Evolutionary conservation across 352 stramenopile species (phyloP), one percentile per base, ranked within the genome.

Genomic region (Globisporangium splendens): DNA sequence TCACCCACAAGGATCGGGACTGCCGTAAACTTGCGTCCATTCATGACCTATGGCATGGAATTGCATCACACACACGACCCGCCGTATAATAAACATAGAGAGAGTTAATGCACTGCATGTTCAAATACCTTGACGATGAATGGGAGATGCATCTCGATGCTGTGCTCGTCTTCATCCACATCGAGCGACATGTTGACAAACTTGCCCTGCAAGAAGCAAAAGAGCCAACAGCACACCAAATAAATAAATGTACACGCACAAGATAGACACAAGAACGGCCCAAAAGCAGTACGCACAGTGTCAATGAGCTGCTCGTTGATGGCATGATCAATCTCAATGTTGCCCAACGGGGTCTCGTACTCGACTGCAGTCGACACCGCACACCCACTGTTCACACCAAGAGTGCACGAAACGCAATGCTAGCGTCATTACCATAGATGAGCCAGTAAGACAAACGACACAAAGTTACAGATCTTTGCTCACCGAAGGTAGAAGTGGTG

Each of bases 61-160:
- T 3, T 20, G 31, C 8, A 46, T 46, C n/a, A 48, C 17, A n/a
- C n/a, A n/a, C n/a, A n/a, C n/a, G n/a, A n/a, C n/a, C n/a, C n/a
- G n/a, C n/a, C n/a, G n/a, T n/a, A n/a, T n/a, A n/a, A n/a, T n/a
- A n/a, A n/a, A n/a, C n/a, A n/a, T n/a, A n/a, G n/a, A n/a, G n/a
- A n/a, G n/a, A n/a, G n/a, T n/a, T n/a, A n/a, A n/a, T n/a, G n/a
- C n/a, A n/a, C n/a, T n/a, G 41, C 3, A 33, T 52, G n/a, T 8
- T 44, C 13, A 18, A 1, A n/a, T 15, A 93, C 81, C 70, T 98
- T 96, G 61, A 80, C 77, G 57, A 98, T 88, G 61, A 94, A 99
- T 15, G 96, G 96, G 62, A 98, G 88, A 58, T 98, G 95, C 95
- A 99, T 98, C 72, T 99, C 96, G 51, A 98, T 98, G 50, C 89